phyloP scores from a whole-genome alignment of 345 rosid species.

The Acer campestre region DNA sequence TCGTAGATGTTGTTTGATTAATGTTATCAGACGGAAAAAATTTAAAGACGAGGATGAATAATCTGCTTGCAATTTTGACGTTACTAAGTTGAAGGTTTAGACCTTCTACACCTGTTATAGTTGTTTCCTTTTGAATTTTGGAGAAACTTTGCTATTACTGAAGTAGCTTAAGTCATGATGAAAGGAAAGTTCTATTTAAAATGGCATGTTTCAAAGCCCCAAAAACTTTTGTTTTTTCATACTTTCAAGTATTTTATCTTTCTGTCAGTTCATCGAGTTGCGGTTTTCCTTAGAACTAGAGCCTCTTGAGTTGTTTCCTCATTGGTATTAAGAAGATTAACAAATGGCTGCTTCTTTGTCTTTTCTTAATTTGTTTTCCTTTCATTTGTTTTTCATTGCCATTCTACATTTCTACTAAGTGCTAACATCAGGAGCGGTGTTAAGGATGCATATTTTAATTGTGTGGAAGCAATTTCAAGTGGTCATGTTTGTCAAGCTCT shows the following conservation, averaged over 20 bases:
- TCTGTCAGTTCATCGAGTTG: background rate
- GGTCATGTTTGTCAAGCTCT: background rate
- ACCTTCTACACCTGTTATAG: background rate
- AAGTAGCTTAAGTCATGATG: background rate
- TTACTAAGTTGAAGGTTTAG: slow-evolving; percentile 1
- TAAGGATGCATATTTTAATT: background rate
- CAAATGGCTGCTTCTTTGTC: background rate
- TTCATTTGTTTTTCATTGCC: background rate
- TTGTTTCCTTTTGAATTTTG: background rate
- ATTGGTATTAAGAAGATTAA: background rate
- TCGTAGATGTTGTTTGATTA: background rate
- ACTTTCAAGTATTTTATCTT: background rate
- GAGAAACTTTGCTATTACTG: background rate
- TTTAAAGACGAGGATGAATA: background rate
- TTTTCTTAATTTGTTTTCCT: background rate
- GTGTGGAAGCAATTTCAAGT: background rate
- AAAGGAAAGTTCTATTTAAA: background rate
- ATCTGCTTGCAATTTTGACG: background rate
- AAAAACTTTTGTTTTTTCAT: background rate
- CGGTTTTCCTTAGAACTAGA: background rate
- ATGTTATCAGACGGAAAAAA: background rate
- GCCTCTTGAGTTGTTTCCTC: background rate
- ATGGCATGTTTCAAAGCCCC: background rate
- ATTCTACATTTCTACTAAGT: background rate
- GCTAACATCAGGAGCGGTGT: background rate